Percentiles rank a stretch among this genome's conserved stretches.
phyloP scores from a whole-genome alignment of 164 flowering plant species.

The Stephania japonica region DNA sequence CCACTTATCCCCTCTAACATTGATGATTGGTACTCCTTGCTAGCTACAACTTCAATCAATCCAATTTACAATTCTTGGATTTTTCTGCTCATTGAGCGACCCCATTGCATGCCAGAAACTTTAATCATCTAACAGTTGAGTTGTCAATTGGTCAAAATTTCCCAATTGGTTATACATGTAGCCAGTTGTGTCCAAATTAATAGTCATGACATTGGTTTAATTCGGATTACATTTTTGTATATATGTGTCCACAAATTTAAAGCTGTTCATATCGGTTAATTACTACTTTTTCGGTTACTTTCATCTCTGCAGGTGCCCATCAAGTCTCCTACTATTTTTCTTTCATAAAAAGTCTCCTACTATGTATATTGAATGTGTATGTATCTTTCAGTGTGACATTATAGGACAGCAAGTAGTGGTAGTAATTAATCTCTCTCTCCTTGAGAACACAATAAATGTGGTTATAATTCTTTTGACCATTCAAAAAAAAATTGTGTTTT shows the following conservation, averaged over 20 bases:
- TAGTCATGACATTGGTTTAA: neutral
- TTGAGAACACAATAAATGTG: neutral
- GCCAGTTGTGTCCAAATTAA: no score
- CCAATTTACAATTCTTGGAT: neutral
- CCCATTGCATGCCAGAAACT: neutral
- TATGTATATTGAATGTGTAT: no score
- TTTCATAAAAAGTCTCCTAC: neutral
- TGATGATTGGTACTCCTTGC: neutral
- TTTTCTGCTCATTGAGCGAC: neutral
- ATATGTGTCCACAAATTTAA: neutral
- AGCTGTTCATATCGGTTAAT: neutral
- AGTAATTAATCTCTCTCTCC: neutral
- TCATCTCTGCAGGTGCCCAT: neutral
- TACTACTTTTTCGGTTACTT: neutral
- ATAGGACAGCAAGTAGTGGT: conserved; percentile 1
- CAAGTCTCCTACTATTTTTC: neutral
- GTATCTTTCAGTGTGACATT: neutral
- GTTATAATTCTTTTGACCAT: neutral
- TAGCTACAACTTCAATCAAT: neutral
- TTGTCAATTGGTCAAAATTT: neutral
- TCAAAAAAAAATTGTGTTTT: neutral
- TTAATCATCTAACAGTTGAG: neutral
- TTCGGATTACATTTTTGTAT: neutral
- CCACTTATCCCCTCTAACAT: neutral
- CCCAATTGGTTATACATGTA: no score